phyloP scores from a whole-genome alignment of 768 basidiomycete genomes.

The Clitopilus passeckerianus region DNA sequence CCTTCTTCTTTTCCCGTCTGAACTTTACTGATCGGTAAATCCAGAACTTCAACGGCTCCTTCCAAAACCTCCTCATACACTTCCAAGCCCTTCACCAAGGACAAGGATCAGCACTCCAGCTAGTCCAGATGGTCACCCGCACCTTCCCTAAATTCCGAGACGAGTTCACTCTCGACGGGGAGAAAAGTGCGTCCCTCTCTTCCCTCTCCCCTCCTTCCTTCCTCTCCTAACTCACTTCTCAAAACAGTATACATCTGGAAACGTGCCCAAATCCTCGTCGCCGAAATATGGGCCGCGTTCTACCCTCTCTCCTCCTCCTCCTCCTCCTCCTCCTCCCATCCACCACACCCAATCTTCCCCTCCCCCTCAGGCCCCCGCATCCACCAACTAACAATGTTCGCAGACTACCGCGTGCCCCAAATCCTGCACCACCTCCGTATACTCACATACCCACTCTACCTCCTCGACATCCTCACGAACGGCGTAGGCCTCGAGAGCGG shows the following conservation, averaged over 20 bases:
- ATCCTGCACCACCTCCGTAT: conserved; percentile 82
- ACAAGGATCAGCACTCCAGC: conserved; percentile 63
- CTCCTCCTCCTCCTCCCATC: conserved; percentile 19
- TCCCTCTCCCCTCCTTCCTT: neutral
- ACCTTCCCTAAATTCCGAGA: conserved; percentile 77
- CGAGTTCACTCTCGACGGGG: conserved; percentile 51
- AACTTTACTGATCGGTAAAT: neutral
- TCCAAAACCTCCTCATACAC: conserved; percentile 55
- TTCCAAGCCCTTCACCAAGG: conserved; percentile 50
- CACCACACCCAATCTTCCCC: conserved; percentile 78
- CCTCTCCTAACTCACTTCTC: neutral
- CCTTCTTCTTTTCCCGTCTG: neutral
- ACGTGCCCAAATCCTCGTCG: conserved; percentile 86
- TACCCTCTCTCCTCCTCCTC: conserved; percentile 47
- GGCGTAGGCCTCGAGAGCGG: conserved; percentile 47
- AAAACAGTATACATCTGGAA: conserved; percentile 78
- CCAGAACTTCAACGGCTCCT: conserved; percentile 70
- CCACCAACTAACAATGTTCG: conserved; percentile 84
- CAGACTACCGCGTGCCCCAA: conserved; percentile 90
- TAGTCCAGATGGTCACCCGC: conserved; percentile 66
- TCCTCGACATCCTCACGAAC: conserved; percentile 45
- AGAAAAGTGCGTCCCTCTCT: conserved; percentile 34
- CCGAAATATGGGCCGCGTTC: conserved; percentile 91
- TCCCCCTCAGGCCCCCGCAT: conserved; percentile 51
- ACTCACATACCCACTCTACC: conserved; percentile 60